Evolutionary conservation across 805 yeast species (phyloP).

Genomic region (Kuraishia hungarica): DNA sequence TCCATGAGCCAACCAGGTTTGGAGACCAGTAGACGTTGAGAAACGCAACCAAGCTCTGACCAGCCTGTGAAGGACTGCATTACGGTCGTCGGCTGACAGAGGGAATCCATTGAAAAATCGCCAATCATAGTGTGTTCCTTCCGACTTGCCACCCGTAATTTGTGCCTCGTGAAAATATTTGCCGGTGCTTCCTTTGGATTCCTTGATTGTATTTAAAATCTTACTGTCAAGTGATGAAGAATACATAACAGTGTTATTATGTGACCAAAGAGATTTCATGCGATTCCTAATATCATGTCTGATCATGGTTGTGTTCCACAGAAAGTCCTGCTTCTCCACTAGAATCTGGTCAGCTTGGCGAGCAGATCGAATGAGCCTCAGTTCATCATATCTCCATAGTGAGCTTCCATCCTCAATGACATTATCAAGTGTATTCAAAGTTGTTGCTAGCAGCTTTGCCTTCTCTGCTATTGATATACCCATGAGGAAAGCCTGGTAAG

Average conservation of each 20-base stretch:
- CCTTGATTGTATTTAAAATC: constrained; percentile 11
- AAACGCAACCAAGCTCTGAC: constrained; percentile 46
- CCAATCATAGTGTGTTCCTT: constrained; percentile 41
- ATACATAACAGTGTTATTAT: neutral
- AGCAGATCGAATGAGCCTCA: constrained; percentile 2
- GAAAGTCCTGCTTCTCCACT: constrained; percentile 15
- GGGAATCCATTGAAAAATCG: constrained; percentile 38
- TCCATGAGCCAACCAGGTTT: constrained; percentile 63
- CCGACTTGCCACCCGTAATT: constrained; percentile 31
- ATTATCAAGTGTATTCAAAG: neutral
- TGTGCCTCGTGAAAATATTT: constrained; percentile 32
- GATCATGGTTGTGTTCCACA: constrained; percentile 13
- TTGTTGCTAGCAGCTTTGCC: neutral
- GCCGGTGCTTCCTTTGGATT: constrained; percentile 1
- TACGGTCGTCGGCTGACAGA: constrained; percentile 30
- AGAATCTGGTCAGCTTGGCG: constrained; percentile 6
- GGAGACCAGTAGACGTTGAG: constrained; percentile 32
- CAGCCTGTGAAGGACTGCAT: constrained; percentile 33
- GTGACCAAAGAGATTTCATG: neutral
- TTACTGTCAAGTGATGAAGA: constrained; percentile 10
- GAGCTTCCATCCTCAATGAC: neutral
- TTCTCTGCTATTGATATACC: constrained; percentile 11
- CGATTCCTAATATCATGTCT: neutral
- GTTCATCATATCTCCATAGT: neutral
- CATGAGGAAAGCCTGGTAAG: constrained; percentile 8